Conservation (phyloP, 345 rosid species). For the Anastatica hierochuntica region DNA sequence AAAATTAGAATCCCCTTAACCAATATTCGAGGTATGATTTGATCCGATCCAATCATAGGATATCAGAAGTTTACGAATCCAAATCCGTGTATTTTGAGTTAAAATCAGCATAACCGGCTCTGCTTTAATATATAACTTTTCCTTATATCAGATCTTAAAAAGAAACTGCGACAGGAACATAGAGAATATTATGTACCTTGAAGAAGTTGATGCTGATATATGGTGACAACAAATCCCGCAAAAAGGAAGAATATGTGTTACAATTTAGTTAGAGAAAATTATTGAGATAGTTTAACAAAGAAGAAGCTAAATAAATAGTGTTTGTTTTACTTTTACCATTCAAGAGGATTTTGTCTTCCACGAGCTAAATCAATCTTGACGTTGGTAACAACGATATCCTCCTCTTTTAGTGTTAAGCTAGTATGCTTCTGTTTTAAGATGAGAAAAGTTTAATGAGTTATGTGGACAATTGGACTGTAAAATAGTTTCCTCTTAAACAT, state of each 20-base stretch:
- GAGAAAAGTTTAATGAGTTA: slow-evolving; percentile 1
- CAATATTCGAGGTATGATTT: too few species aligned
- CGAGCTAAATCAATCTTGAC: slow-evolving; percentile 83
- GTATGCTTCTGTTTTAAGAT: slow-evolving; percentile 61
- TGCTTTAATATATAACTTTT: too few species aligned
- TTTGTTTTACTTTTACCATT: slow-evolving; percentile 54
- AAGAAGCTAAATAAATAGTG: not conserved
- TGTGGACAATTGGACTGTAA: not conserved
- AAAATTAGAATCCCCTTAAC: too few species aligned
- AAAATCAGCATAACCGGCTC: too few species aligned
- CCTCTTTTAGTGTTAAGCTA: slow-evolving; percentile 52
- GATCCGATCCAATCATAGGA: too few species aligned
- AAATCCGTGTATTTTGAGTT: too few species aligned
- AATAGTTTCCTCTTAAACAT: not conserved
- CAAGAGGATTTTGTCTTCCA: slow-evolving; percentile 80
- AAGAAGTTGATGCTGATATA: slow-evolving; percentile 81
- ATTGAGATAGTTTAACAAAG: not conserved
- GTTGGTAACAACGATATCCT: slow-evolving; percentile 72
- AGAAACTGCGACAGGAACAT: too few species aligned
- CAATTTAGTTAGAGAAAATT: too few species aligned
- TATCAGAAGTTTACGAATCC: too few species aligned
- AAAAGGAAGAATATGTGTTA: not conserved
- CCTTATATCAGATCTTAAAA: too few species aligned
- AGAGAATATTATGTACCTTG: slow-evolving; percentile 49
- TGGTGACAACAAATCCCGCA: slow-evolving; percentile 3